These are phyloP conservation scores for Esteya vermicola DNA, from an alignment of 2,329 filamentous ascomycete genomes.

Conservation along the genomic window DNA sequence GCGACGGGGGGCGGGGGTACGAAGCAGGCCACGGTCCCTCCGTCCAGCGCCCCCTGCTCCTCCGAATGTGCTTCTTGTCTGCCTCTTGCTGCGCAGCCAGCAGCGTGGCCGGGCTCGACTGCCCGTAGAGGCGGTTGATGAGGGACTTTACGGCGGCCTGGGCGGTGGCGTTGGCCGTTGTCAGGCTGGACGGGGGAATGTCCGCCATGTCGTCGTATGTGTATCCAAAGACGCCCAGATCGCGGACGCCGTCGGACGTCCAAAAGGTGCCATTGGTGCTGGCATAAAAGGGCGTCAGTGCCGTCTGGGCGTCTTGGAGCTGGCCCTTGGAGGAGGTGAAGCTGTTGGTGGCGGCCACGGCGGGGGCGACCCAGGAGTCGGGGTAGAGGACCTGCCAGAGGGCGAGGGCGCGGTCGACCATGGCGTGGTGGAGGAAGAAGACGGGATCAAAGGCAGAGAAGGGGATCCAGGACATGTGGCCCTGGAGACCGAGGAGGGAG, in stretches of 20 bases:
- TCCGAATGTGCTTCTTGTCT: background rate
- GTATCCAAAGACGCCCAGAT: constrained; percentile 53
- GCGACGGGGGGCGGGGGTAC: too few relatives aligned
- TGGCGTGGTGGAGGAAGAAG: constrained; percentile 63
- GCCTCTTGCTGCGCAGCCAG: too few relatives aligned
- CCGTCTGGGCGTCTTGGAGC: constrained; percentile 37
- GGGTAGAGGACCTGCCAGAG: constrained; percentile 68
- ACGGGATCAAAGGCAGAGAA: constrained; percentile 69
- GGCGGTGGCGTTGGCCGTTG: constrained; percentile 18
- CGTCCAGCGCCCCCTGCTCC: background rate
- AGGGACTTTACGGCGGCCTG: constrained; percentile 27
- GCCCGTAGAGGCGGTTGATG: constrained; percentile 50
- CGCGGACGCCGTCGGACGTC: constrained; percentile 48
- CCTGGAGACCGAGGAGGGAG: constrained; percentile 41
- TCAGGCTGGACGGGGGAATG: constrained; percentile 10
- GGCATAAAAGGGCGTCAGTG: constrained; percentile 54
- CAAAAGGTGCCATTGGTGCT: constrained; percentile 46
- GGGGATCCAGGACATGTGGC: constrained; percentile 57
- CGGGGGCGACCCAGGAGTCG: constrained; percentile 47
- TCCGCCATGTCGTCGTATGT: constrained; percentile 49
- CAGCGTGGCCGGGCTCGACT: constrained; percentile 23
- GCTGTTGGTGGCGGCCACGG: constrained; percentile 38
- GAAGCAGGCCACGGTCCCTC: background rate
- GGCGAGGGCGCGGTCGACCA: constrained; percentile 60
- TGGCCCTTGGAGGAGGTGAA: constrained; percentile 44